phyloP scores from a whole-genome alignment of 1,284 basidiomycete species.

The Cerrena zonata region DNA sequence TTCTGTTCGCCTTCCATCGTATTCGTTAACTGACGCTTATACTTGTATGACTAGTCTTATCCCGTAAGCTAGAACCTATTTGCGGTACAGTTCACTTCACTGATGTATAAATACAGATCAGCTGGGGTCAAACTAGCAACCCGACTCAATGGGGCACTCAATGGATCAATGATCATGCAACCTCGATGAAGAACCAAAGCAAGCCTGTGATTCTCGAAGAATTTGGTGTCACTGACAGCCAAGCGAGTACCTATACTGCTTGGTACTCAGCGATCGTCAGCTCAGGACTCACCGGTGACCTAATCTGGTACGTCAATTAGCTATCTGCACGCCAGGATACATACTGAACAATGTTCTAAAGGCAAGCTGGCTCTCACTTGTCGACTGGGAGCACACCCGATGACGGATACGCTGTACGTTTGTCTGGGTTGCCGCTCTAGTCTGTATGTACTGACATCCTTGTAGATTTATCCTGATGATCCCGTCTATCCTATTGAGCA shows the following conservation, averaged over 20 bases:
- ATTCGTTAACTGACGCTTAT: neutral
- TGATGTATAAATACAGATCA: neutral
- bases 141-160: slow-evolving; percentile 6
- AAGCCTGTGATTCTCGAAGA: slow-evolving; percentile 9
- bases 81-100: neutral
- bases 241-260: slow-evolving; percentile 3
- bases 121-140: slow-evolving; percentile 5
- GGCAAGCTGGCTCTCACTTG: slow-evolving; percentile 7
- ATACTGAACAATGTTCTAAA: neutral
- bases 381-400: slow-evolving; percentile 7
- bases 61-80: slow-evolving; percentile 4
- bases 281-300: slow-evolving; percentile 7
- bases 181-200: slow-evolving; percentile 1
- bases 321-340: neutral
- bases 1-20: slow-evolving; percentile 1
- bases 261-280: slow-evolving; percentile 6
- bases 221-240: slow-evolving; percentile 8
- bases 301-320: slow-evolving; percentile 3
- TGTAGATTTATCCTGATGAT: slow-evolving; percentile 7
- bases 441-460: neutral
- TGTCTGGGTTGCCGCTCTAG: neutral
- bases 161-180: slow-evolving; percentile 7
- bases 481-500: slow-evolving; percentile 5
- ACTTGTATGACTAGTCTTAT: slow-evolving; percentile 1
- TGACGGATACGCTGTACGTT: slow-evolving; percentile 7